Evolutionary conservation across 768 basidiomycete genomes (phyloP), one percentile per base, ranked within the genome.

Genomic region (Coprinellus aureogranulatus): DNA sequence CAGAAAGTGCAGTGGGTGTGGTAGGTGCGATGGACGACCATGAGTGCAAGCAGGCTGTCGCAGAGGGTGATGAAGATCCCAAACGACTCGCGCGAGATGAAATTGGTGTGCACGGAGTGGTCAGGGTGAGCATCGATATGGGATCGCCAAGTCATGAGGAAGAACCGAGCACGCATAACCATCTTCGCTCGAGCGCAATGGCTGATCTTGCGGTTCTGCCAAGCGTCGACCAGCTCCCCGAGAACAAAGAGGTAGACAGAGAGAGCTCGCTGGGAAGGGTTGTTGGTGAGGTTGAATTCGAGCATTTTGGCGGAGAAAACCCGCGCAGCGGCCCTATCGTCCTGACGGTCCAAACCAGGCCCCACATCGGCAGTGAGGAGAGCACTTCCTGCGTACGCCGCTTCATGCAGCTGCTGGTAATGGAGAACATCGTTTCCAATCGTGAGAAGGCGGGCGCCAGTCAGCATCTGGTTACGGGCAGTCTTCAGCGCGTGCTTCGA

Each of bases 291-390:
- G 9, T 71, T 28, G 12, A 53, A 72, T 10, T 69, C 30, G 1
- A 80, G 63, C 0, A 65, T 61, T 3, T 59, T 57, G 0, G 73
- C 71, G 4, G 73, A 78, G 55, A 79, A 77, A 0, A 80, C 59
- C 0, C 74, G 68, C 2, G 69, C 54, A 0, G 78, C 79, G 0
- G 78, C 78, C 57, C 64, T 67, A 59, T 81, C 77, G 62, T 81
- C 80, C 66, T 81, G 77, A 0, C 70, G 60, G 53, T 81, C 77
- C 0, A 77, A 27, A 45, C 72, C 72, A 39, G 37, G 18, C 18
- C 74, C 70, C 1, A 81, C 72, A 58, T 75, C 72, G 0, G 63
- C 65, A 20, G 55, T 44, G 52, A 48, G 72, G 3, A 72, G 50
- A 0, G 71, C 68, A 1, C 59, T 52, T 11, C 50, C 54, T 0